Percentiles rank a stretch among this genome's conserved stretches.
phyloP scores from a whole-genome alignment of 192 early-diverging fungal species.

The Coemansia sp. region DNA sequence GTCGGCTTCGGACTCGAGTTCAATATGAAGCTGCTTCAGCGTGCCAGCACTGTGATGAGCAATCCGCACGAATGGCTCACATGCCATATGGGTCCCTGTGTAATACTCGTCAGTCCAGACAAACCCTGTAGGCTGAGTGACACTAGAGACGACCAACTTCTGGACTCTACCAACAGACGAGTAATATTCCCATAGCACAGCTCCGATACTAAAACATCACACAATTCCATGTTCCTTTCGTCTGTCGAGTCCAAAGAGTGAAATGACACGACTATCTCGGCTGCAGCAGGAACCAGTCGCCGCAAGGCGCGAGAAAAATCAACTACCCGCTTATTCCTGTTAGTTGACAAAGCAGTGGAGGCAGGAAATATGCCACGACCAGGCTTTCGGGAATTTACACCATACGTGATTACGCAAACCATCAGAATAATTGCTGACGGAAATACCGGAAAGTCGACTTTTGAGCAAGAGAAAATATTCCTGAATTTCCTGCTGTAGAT shows the following conservation, averaged over 20 bases:
- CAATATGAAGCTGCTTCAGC: background rate
- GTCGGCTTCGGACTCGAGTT: background rate
- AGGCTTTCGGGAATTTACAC: background rate
- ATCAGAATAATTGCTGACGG: too few relatives aligned
- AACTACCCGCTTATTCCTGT: background rate
- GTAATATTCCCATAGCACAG: background rate
- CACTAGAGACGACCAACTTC: too few relatives aligned
- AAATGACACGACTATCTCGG: background rate
- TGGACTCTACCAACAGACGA: background rate
- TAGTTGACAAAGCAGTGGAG: background rate
- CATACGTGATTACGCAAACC: background rate
- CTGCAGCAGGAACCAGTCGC: background rate
- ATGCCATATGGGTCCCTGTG: too few relatives aligned
- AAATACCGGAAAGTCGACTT: background rate
- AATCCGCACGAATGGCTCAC: background rate
- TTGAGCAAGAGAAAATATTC: background rate
- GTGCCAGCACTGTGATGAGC: background rate
- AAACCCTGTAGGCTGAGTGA: too few relatives aligned
- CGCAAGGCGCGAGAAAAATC: background rate
- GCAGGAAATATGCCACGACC: background rate
- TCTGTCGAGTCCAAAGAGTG: background rate
- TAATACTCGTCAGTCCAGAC: too few relatives aligned
- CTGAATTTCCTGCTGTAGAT: background rate
- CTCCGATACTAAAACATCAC: background rate
- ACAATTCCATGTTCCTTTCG: background rate